A percentile compares a stretch with the other conserved stretches of the same genome.
phyloP scores from a whole-genome alignment of 345 rosid genomes.

The Populus pruinosa region DNA sequence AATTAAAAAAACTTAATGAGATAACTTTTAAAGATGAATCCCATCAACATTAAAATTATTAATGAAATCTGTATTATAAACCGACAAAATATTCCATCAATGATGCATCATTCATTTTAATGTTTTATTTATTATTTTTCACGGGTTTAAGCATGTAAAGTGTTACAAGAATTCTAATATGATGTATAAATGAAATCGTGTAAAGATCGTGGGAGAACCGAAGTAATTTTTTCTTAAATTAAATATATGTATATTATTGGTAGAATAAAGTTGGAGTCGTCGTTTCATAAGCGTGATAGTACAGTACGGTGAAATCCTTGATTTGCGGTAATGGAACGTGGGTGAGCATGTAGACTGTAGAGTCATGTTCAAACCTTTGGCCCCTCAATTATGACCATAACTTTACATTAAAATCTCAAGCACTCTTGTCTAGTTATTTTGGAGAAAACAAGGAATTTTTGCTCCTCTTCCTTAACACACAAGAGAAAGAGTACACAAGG shows the following conservation, averaged over 20 bases:
- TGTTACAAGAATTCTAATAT: too few relatives aligned
- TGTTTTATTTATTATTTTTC: too few relatives aligned
- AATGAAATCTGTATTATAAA: too few relatives aligned
- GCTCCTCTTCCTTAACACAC: not conserved
- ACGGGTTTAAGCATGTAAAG: too few relatives aligned
- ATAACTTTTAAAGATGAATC: too few relatives aligned
- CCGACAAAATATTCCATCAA: too few relatives aligned
- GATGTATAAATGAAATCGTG: too few relatives aligned
- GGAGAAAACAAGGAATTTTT: constrained; percentile 20
- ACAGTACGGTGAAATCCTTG: constrained; percentile 8
- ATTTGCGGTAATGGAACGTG: constrained; percentile 10
- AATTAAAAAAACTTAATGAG: fast-evolving
- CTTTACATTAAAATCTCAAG: not conserved
- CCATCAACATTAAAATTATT: too few relatives aligned
- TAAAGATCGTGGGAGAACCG: too few relatives aligned
- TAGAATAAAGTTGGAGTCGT: not conserved
- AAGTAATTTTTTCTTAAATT: too few relatives aligned
- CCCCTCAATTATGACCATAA: not conserved
- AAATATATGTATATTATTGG: not conserved
- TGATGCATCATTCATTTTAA: too few relatives aligned
- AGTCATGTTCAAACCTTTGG: not conserved
- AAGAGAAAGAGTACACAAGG: not conserved
- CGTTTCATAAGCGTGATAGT: not conserved
- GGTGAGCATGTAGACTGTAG: not conserved
- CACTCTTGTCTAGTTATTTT: constrained; percentile 6